Conservation (phyloP, 2,329 filamentous ascomycete species). For the Aureobasidium namibiae region DNA sequence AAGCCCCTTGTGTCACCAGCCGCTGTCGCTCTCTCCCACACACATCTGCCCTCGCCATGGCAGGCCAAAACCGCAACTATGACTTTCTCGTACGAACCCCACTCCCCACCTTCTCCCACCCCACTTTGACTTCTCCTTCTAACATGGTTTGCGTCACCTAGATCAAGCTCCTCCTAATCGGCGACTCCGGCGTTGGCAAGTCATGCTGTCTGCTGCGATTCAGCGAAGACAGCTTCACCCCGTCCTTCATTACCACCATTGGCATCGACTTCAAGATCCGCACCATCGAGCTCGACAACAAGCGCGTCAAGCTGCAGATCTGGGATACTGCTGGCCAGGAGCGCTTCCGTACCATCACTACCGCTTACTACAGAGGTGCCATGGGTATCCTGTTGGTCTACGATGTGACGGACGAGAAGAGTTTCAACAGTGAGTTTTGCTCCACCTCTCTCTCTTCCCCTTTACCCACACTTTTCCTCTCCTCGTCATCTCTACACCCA, state of each 20-base stretch:
- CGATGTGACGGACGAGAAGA: conserved; percentile 94
- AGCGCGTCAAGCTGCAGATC: conserved; percentile 98
- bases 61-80: conserved; percentile 87
- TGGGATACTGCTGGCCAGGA: conserved; percentile 99
- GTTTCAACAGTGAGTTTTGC: conserved; percentile 73
- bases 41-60: conserved; percentile 56
- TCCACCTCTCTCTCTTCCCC: not conserved
- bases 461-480: no score
- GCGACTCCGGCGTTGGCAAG: conserved; percentile 93
- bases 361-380: conserved; percentile 94
- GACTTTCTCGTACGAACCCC: conserved; percentile 76
- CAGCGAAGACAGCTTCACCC: conserved; percentile 95
- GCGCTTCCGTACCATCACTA: conserved; percentile 97
- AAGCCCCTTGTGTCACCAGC: no score
- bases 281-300: conserved; percentile 97
- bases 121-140: not conserved
- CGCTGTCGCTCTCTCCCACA: not conserved
- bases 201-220: conserved; percentile 95
- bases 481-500: no score
- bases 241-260: conserved; percentile 97
- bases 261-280: conserved; percentile 99
- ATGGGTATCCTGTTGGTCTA: conserved; percentile 98
- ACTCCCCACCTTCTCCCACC: not conserved
- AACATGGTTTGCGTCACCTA: conserved; percentile 30
- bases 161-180: conserved; percentile 96